Evolutionary conservation across 75 land plant species (phyloP), one percentile per base, ranked within the genome.

Genomic region (Selaginella moellendorffii): DNA sequence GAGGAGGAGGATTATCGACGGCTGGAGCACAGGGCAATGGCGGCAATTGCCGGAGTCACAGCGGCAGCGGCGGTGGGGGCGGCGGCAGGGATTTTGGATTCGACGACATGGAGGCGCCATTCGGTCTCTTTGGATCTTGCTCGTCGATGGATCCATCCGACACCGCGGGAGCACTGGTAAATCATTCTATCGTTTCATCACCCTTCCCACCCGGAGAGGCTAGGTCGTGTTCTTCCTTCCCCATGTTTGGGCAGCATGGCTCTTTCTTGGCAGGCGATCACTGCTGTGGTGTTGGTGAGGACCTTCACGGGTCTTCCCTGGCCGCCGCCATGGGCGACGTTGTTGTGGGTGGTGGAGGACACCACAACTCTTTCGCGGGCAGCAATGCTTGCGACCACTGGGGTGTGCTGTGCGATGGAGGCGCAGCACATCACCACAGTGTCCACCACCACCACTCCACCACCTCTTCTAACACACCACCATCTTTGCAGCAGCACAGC

Each of bases 11-110:
- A 74, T n/a, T n/a, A n/a, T n/a, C n/a, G n/a, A n/a, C n/a, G n/a
- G n/a, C n/a, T n/a, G n/a, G n/a, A n/a, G n/a, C n/a, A n/a, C 46
- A 36, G 46, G 10, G 14, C 10, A 36, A 36, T 14, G 46, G 46
- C 14, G 46, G 14, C 46, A n/a, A n/a, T n/a, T n/a, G n/a, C n/a
- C n/a, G n/a, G n/a, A n/a, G n/a, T n/a, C n/a, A n/a, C n/a, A n/a
- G n/a, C n/a, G n/a, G n/a, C n/a, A n/a, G n/a, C 61, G 74, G 69
- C 42, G 74, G 61, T 26, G 29, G 68, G 31, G 61, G 68, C 31
- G 66, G 68, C 24, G 68, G 68, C 42, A 71, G 65, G 56, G 76
- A 74, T 14, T 64, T 74, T 36, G 76, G 69, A 54, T 66, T 61
- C 22, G 67, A 63, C 22, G 28, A 65, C 53, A 64, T 52, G 5